Evolutionary conservation across 2,329 filamentous ascomycete genomes (phyloP), one percentile per base, ranked within the genome.

Genomic region (Biscogniauxia mediterranea): DNA sequence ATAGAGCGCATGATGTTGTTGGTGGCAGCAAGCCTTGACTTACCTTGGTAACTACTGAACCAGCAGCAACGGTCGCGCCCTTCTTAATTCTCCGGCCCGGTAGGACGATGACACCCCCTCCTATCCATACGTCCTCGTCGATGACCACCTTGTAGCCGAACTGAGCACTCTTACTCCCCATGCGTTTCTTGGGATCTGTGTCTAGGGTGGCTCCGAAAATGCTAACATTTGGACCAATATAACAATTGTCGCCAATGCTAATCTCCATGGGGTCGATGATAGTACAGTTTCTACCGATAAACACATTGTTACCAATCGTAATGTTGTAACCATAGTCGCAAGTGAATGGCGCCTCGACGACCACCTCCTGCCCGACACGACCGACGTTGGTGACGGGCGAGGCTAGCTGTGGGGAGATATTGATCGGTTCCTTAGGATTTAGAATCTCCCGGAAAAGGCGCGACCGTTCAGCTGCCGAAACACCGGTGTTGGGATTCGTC

Each of bases 291-390:
- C 91, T 85, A 19, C 90, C 91, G 67, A 99, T 90, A 59, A 89
- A 85, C 2, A 96, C 92, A 65, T 95, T 89, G 68, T 93, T 89
- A 13, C 91, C 93, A 67, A 99, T 90, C 54, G 85, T 85, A 69
- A 98, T 90, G 74, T 99, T 98, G 78, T 97, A 98, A 0, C 95
- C 95, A 71, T 97, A 97, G 71, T 97, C 93, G 74, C 94, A 97
- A 54, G 84, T 88, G 75, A 99, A 98, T 0, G 94, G 94, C 2
- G 91, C 87, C 70, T 97, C 92, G 25, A 99, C 90, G 51, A 89
- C 82, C 5, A 91, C 89, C 59, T 89, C 86, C 17, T 88, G 84
- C n/a, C 92, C 92, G 5, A 95, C 84, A 23, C 81, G 84, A 59
- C 85, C 91, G 59, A 79, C 72, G 68, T 84, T 81, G 50, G 81